Base-by-base conservation (phyloP, 768 basidiomycete genomes). In the Pholiota microspora region DNA sequence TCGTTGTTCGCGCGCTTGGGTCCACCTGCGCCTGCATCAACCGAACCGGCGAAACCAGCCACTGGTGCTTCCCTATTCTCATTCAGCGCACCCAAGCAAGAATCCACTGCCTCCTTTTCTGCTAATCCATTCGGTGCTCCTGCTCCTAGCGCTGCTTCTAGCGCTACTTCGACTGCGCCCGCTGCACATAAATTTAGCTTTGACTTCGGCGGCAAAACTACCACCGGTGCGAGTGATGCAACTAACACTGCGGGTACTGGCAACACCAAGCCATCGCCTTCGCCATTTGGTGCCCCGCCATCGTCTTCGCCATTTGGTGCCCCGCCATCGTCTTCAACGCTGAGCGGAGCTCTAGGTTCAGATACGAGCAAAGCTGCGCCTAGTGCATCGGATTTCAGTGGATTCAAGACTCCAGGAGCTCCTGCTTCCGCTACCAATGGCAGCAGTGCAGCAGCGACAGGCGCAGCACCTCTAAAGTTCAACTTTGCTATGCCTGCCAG, bases 391-490 rank as follows among this genome's bases (percentile, higher is more conserved):
- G 16, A 38, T 8, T 51, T 51, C 32, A 13, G n/a, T 13, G 48
- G 3, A 21, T 51, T 51, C 18, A 63, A 63, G 50, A 34, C 55
- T 2, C 53, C 51, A 6, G 49, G 24, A 27, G 46, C 50, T 25
- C 36, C 49, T 24, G 23, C 61, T 28, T 53, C 60, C n/a, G 48
- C 55, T 12, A 40, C 59, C 23, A 54, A 35, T 42, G 35, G 51
- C 2, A 40, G 8, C 49, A 29, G 45, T 38, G 21, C 51, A 7
- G 28, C 64, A 21, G 28, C 62, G 21, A 53, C 59, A 24, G 55
- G 54, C 34, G 18, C 66, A 10, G 55, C 58, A 7, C 44, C 57
- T 24, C 12, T 56, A 13, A 61, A 59, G 24, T 65, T 65, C 48
- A 57, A 23, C 49, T 61, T 62, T 48, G 36, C n/a, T 10, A 23